Conservation (phyloP, 2,329 filamentous ascomycete genomes). For the Alternaria hordeiaustralica region DNA sequence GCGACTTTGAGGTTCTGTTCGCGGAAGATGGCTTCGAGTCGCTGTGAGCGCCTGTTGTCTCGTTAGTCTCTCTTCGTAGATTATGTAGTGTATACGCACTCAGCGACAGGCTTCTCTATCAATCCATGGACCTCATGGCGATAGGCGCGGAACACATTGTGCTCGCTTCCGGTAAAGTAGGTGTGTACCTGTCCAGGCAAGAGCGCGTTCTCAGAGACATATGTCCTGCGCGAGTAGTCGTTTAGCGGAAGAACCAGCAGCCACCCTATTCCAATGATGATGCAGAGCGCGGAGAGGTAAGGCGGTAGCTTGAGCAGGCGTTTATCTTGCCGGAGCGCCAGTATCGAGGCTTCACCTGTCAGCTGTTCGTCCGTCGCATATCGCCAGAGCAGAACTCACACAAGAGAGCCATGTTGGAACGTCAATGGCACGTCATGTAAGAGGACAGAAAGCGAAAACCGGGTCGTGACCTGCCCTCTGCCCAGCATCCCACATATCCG, state of each 20-base stretch:
- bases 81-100: slow-evolving; percentile 34
- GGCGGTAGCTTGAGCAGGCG: slow-evolving; percentile 83
- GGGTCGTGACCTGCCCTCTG: slow-evolving; percentile 18
- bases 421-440: slow-evolving; percentile 15
- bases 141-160: slow-evolving; percentile 91
- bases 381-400: slow-evolving; percentile 27
- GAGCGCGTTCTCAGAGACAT: slow-evolving; percentile 97
- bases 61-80: slow-evolving; percentile 14
- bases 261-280: slow-evolving; percentile 86
- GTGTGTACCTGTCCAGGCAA: slow-evolving; percentile 96
- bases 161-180: slow-evolving; percentile 95
- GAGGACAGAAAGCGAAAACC: slow-evolving; percentile 2
- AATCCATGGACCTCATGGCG: slow-evolving; percentile 78
- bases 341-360: slow-evolving; percentile 57
- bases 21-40: slow-evolving; percentile 75
- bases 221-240: slow-evolving; percentile 88
- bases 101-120: slow-evolving; percentile 50
- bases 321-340: slow-evolving; percentile 79
- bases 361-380: slow-evolving; percentile 10
- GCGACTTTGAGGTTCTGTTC: slow-evolving; percentile 86
- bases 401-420: slow-evolving; percentile 43
- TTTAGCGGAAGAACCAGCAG: slow-evolving; percentile 88
- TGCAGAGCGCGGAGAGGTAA: slow-evolving; percentile 83
- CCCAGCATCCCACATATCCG: slow-evolving; percentile 20
- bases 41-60: slow-evolving; percentile 65